Conservation (phyloP, 139 green algal species). For the Coelastrella sp. region DNA sequence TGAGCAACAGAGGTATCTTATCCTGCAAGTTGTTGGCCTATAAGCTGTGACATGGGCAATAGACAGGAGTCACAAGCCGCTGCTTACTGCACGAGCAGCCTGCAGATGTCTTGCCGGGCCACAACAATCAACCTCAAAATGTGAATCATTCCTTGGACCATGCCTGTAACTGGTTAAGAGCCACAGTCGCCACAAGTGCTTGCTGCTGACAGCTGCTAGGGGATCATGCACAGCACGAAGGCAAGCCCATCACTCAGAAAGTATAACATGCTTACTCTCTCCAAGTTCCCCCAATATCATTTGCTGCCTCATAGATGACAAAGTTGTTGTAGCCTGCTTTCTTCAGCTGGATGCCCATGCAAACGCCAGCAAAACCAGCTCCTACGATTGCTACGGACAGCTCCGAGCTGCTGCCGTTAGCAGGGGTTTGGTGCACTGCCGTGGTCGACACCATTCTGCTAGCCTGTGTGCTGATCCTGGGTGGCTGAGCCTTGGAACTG, state of each 20-base stretch:
- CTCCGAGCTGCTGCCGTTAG: neutral
- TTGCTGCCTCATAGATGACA: constrained; percentile 36
- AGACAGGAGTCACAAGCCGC: too few relatives aligned
- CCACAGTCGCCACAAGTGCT: neutral
- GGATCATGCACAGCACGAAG: neutral
- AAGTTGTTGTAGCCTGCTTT: constrained; percentile 20
- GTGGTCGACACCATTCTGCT: too few relatives aligned
- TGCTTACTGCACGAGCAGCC: too few relatives aligned
- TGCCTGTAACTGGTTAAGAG: too few relatives aligned
- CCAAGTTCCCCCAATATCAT: constrained; percentile 19
- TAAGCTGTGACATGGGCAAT: too few relatives aligned
- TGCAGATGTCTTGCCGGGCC: too few relatives aligned
- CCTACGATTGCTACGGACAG: constrained; percentile 29
- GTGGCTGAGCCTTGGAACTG: too few relatives aligned
- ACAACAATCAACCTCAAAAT: too few relatives aligned
- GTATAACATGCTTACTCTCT: neutral
- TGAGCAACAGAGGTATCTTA: too few relatives aligned
- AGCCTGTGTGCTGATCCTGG: too few relatives aligned
- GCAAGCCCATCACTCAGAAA: neutral
- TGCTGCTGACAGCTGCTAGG: neutral
- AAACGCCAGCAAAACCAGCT: constrained; percentile 31
- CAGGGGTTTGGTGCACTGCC: neutral
- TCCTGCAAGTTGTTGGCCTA: too few relatives aligned
- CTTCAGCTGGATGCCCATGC: constrained; percentile 44
- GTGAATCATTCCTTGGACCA: too few relatives aligned